Base-by-base conservation (phyloP, 805 yeast genomes). In the Lipomyces mesembrius region DNA sequence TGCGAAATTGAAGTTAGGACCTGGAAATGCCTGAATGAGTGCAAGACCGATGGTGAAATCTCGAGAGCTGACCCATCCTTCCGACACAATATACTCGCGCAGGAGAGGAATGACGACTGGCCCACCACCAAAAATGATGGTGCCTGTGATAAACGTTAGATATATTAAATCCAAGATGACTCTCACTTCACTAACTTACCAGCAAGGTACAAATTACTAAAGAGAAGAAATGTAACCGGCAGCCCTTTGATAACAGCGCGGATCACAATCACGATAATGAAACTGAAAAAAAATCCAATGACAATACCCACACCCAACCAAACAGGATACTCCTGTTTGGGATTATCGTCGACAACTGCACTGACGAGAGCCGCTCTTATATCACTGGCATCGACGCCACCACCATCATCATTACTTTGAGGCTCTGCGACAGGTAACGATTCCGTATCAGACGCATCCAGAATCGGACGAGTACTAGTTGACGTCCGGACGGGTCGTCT, bases 81-180 rank as follows among this genome's bases (percentile, higher is more conserved):
- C 66, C 3, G 63, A n/a, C 7, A 67, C 71, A 34, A 60, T 67
- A 37, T 67, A 67, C 34, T 66, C 63, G 7, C 71, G 71, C 32
- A 67, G 56, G 25, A 67, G 59, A 3, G 71, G 69, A 62, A 67
- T 67, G 27, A 67, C 69, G 22, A 67, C 69, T 1, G 71, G 69
- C 8, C 71, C 71, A 5, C 71, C 69, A 12, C 71, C 71, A 29
- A 67, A 67, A 5, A 67, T 67, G 49, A 67, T 66, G 2, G 71
- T 67, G 14, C 68, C 69, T 58, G 14, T 11, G 20, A 34, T 5
- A 17, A 17, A 3, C 1, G 11, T 43, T n/a, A 43, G 49, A 43
- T 43, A 37, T 12, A 43, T 43, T 37, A 17, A 22, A 43, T 43
- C 22, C 49, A 43, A 43, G 8, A n/a, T 37, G 22, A 43, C 11